Percentiles rank a stretch among this genome's conserved stretches.
Conservation (phyloP, 768 basidiomycete genomes). For the Dentipellis sp. region DNA sequence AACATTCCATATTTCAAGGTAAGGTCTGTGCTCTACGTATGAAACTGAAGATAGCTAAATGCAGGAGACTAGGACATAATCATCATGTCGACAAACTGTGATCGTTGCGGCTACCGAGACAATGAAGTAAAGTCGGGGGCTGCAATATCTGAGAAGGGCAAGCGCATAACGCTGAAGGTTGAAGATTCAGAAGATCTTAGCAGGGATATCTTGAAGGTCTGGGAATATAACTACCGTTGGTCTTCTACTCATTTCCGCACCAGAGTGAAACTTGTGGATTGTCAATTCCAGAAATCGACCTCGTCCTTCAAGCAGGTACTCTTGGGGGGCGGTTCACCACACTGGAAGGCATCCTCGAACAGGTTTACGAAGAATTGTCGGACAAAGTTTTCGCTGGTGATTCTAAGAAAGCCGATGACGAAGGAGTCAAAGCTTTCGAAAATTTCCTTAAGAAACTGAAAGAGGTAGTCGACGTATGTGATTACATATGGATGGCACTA, state of each 20-base stretch:
- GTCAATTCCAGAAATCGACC: constrained; percentile 88
- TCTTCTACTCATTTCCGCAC: neutral
- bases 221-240: constrained; percentile 6
- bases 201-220: constrained; percentile 89
- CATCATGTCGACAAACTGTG: constrained; percentile 98
- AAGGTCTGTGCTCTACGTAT: neutral
- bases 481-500: neutral
- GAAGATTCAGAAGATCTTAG: constrained; percentile 89
- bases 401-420: constrained; percentile 36
- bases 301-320: constrained; percentile 85
- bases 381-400: constrained; percentile 82
- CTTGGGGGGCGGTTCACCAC: constrained; percentile 98
- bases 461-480: constrained; percentile 31
- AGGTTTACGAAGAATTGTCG: constrained; percentile 90
- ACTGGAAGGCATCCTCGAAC: constrained; percentile 87
- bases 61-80: constrained; percentile 65
- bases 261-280: constrained; percentile 93
- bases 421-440: constrained; percentile 46
- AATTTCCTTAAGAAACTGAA: constrained; percentile 71
- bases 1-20: constrained; percentile 97
- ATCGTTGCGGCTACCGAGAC: constrained; percentile 90
- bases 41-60: neutral
- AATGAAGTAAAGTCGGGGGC: constrained; percentile 95
- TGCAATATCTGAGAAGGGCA: constrained; percentile 83
- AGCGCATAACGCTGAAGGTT: constrained; percentile 80